These are phyloP conservation scores for Arctium minus DNA, from an alignment of 129 eudicot genomes.

Conservation along the genomic window DNA sequence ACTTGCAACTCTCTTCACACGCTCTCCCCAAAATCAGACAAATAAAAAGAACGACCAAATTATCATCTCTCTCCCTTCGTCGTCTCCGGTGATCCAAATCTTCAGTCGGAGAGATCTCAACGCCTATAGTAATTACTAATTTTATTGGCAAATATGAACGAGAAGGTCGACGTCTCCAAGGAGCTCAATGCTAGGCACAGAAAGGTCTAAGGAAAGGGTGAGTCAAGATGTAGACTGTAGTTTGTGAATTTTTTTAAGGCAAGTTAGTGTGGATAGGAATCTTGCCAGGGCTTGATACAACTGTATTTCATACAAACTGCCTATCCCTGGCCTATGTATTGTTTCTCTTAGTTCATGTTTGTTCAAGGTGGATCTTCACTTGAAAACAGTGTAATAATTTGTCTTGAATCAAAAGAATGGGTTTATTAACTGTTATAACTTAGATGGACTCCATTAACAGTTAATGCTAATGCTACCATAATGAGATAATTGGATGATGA, in stretches of 20 bases:
- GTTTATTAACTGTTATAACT: not conserved
- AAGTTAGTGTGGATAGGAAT: not conserved
- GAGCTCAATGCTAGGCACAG: constrained; percentile 77
- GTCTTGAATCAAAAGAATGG: not conserved
- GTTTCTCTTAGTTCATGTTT: not conserved
- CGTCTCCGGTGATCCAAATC: constrained; percentile 20
- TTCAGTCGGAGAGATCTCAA: constrained; percentile 20
- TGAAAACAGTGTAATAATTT: not conserved
- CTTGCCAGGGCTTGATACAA: not conserved
- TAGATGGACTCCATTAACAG: not conserved
- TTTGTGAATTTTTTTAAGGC: not conserved
- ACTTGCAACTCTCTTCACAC: constrained; percentile 30
- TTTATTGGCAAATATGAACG: constrained; percentile 49
- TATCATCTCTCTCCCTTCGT: not conserved
- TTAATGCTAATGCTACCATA: constrained; percentile 8
- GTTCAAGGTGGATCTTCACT: not conserved
- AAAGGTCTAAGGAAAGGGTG: constrained; percentile 45
- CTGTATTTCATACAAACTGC: not conserved
- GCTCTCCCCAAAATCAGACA: not conserved
- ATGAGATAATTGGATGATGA: constrained; percentile 2
- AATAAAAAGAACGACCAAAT: not conserved
- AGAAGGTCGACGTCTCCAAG: constrained; percentile 69
- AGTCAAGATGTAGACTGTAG: not conserved
- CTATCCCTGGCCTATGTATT: not conserved
- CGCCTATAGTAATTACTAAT: not conserved